Conservation (phyloP, 805 yeast species). For the Candida methanosorbosa region DNA sequence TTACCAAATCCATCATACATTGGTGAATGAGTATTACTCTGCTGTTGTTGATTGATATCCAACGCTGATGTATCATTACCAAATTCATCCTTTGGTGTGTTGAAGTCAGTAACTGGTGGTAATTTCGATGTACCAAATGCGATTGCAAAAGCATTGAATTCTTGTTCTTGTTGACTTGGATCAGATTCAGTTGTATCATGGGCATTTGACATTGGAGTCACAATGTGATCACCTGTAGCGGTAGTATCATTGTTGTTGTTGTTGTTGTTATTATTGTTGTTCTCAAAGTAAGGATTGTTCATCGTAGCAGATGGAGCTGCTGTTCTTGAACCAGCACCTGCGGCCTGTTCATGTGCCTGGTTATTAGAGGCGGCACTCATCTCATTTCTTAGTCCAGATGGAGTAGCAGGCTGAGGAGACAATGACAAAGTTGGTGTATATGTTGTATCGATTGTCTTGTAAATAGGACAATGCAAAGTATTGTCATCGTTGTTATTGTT, state of each 20-base stretch:
- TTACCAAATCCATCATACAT: too few relatives aligned
- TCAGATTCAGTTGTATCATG: not conserved
- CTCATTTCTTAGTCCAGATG: not conserved
- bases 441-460: too few relatives aligned
- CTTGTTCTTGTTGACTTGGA: not conserved
- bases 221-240: too few relatives aligned
- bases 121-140: slow-evolving; percentile 27
- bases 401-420: not conserved
- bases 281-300: slow-evolving; percentile 4
- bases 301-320: too few relatives aligned
- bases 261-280: slow-evolving; percentile 5
- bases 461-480: too few relatives aligned
- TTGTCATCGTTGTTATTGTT: too few relatives aligned
- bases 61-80: not conserved
- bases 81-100: slow-evolving; percentile 1
- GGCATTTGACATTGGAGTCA: not conserved
- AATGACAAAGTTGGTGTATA: slow-evolving; percentile 1
- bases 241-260: slow-evolving; percentile 2
- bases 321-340: too few relatives aligned
- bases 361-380: too few relatives aligned
- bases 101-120: slow-evolving; percentile 26
- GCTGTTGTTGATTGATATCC: not conserved
- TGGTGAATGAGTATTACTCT: not conserved
- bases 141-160: slow-evolving; percentile 21
- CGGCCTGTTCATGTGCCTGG: not conserved